These are phyloP conservation scores for Raddia distichophylla DNA, from an alignment of 176 grass and related monocot genomes.

Conservation along the genomic window DNA sequence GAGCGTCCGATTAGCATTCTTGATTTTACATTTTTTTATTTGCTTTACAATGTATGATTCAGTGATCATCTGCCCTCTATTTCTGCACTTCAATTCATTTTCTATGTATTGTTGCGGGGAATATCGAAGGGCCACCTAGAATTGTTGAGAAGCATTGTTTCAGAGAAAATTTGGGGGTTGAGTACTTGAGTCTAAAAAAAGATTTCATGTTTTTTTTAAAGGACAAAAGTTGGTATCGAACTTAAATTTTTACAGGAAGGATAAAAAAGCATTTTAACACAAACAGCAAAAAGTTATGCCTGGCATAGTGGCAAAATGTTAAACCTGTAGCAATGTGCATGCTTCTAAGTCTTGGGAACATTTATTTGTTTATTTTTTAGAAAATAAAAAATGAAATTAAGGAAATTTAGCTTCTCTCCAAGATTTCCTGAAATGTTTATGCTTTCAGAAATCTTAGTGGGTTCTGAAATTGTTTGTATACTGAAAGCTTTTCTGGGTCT, in stretches of 20 bases:
- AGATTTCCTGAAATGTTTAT: background rate
- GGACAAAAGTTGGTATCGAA: background rate
- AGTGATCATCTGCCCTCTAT: background rate
- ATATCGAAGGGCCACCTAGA: background rate
- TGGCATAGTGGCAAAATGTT: background rate
- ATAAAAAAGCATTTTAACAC: background rate
- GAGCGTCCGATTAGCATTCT: background rate
- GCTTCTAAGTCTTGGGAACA: background rate
- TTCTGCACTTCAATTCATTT: background rate
- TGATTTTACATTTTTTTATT: background rate
- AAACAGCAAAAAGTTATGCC: background rate
- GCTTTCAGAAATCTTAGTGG: slow-evolving; percentile 5
- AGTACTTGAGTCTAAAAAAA: background rate
- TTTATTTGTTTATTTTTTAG: background rate
- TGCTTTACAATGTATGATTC: background rate
- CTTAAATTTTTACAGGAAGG: background rate
- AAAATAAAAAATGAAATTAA: background rate
- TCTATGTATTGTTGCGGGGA: background rate
- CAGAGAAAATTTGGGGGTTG: background rate
- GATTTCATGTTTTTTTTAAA: background rate
- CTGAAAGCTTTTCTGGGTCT: background rate
- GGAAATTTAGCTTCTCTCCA: background rate
- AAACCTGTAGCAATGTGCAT: background rate
- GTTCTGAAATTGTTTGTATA: background rate
- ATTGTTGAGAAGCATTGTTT: background rate